Evolutionary conservation across 495 filamentous ascomycete genomes (phyloP).

Genomic region (Aspergillus ostianus): DNA sequence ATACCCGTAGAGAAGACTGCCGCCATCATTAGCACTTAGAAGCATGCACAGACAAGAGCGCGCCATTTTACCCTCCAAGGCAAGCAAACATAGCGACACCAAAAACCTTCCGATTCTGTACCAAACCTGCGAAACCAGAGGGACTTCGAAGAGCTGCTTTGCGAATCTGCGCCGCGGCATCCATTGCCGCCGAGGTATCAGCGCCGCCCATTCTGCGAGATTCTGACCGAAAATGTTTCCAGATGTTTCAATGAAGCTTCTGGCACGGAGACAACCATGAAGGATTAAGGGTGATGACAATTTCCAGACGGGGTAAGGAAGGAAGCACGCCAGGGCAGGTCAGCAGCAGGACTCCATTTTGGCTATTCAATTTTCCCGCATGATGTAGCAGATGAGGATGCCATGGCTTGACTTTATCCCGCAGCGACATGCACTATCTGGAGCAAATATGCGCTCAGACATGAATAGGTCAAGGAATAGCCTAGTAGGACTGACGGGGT

Average conservation of each 20-base stretch:
- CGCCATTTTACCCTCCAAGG: conserved; percentile 55
- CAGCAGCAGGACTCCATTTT: neutral
- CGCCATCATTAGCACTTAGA: conserved; percentile 20
- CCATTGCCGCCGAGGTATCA: conserved; percentile 29
- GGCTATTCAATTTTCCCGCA: conserved; percentile 4
- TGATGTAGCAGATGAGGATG: neutral
- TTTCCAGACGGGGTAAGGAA: neutral
- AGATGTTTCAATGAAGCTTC: too few relatives aligned
- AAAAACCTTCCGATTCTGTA: conserved; percentile 70
- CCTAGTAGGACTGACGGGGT: too few relatives aligned
- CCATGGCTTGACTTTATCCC: neutral
- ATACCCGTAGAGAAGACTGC: conserved; percentile 50
- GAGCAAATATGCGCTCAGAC: neutral
- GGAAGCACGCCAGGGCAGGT: neutral
- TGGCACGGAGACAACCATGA: neutral
- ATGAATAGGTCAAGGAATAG: neutral
- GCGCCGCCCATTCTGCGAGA: conserved; percentile 35
- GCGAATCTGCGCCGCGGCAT: conserved; percentile 63
- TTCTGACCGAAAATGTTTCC: neutral
- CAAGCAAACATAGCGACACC: conserved; percentile 73
- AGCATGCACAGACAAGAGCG: conserved; percentile 16
- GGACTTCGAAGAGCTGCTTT: conserved; percentile 63
- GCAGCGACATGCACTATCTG: neutral
- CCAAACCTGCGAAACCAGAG: conserved; percentile 60
- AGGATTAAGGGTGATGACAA: neutral